Percentiles rank a stretch among this genome's conserved stretches.
Conservation (phyloP, 352 stramenopile species). For the Phytopythium boreale region DNA sequence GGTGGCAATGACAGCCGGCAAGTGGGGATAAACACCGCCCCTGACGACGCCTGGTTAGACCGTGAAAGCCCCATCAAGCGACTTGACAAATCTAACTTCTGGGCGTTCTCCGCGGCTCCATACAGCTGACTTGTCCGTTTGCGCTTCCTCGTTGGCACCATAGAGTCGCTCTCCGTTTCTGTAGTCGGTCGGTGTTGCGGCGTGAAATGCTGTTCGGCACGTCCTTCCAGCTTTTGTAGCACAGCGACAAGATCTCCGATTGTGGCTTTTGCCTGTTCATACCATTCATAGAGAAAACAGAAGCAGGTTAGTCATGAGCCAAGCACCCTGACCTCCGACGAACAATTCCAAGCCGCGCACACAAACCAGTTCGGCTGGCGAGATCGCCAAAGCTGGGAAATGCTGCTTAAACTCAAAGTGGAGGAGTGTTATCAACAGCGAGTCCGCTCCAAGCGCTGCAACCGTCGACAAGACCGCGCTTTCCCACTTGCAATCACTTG, state of each 20-base stretch:
- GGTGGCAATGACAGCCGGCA: background rate
- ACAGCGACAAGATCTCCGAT: background rate
- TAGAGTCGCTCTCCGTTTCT: background rate
- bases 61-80: background rate
- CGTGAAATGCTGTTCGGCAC: background rate
- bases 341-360: too few species aligned
- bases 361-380: constrained; percentile 25
- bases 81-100: background rate
- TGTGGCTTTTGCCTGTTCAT: background rate
- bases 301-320: background rate
- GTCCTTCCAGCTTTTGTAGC: background rate
- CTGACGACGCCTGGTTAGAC: background rate
- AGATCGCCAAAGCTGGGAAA: constrained; percentile 8
- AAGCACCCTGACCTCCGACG: background rate
- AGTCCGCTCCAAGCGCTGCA: constrained; percentile 48
- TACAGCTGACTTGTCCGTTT: background rate
- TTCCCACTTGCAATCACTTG: background rate
- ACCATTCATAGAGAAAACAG: background rate
- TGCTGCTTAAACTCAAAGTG: constrained; percentile 33
- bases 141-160: background rate
- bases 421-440: constrained; percentile 45
- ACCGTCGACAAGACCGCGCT: constrained; percentile 16
- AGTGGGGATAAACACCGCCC: background rate
- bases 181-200: background rate
- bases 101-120: background rate